A percentile compares a stretch with the other conserved stretches of the same genome.
phyloP scores from a whole-genome alignment of 1,284 basidiomycete species.

The Melampsora americana region DNA sequence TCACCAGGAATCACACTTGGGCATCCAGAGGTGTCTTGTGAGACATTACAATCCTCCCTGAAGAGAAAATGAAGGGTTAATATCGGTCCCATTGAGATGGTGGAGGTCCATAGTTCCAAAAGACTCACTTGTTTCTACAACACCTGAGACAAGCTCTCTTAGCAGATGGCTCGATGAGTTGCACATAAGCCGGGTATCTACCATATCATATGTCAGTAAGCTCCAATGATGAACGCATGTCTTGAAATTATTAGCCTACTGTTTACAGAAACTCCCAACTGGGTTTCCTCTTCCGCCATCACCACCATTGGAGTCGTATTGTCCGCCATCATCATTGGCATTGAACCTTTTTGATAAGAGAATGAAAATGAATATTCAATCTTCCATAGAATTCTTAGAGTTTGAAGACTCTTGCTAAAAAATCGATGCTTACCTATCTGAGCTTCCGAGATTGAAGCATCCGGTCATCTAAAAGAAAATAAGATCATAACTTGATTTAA shows the following conservation, averaged over 20 bases:
- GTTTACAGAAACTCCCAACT: conserved; percentile 47
- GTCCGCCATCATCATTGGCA: conserved; percentile 50
- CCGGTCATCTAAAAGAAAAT: conserved; percentile 29
- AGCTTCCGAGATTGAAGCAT: conserved; percentile 31
- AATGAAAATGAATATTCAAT: background rate
- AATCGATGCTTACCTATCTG: conserved; percentile 44
- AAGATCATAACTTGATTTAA: background rate
- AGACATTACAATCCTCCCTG: conserved; percentile 45
- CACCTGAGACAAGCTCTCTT: conserved; percentile 52
- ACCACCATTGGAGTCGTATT: conserved; percentile 53
- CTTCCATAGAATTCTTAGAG: background rate
- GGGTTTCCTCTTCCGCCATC: conserved; percentile 52
- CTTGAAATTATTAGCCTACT: conserved; percentile 3
- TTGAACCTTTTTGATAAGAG: conserved; percentile 37
- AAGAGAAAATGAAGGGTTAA: background rate
- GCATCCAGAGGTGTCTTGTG: conserved; percentile 47
- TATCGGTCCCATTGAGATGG: no score
- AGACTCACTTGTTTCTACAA: conserved; percentile 48
- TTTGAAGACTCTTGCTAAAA: conserved; percentile 40
- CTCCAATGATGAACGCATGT: no score
- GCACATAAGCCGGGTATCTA: conserved; percentile 51
- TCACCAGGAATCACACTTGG: conserved; percentile 47
- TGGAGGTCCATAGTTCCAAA: no score
- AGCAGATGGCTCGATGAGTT: conserved; percentile 50
- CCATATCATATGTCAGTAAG: no score